These are phyloP conservation scores for Saitozyma podzolica DNA, from an alignment of 768 basidiomycete genomes.

Conservation along the genomic window DNA sequence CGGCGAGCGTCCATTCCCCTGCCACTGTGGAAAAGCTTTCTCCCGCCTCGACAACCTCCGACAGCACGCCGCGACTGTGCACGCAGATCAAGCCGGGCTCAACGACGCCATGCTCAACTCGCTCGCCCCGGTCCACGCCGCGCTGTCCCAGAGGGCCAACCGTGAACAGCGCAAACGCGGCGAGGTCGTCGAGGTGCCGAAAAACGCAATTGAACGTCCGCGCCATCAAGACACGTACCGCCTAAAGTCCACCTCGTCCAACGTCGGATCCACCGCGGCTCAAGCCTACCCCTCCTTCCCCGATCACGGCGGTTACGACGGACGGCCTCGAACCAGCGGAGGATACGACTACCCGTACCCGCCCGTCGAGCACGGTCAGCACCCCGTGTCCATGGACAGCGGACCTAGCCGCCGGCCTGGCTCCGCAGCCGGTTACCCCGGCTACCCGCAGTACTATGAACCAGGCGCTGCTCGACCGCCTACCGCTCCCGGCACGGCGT, in stretches of 20 bases:
- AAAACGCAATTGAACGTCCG: conserved; percentile 44
- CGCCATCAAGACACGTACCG: conserved; percentile 25
- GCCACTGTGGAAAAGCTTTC: conserved; percentile 93
- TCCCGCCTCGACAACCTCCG: conserved; percentile 94
- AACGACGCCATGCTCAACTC: conserved; percentile 50
- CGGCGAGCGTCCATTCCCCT: conserved; percentile 92
- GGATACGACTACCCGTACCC: conserved; percentile 37
- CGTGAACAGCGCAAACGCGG: conserved; percentile 49
- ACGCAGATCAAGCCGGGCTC: conserved; percentile 70
- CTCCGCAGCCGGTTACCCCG: conserved; percentile 29
- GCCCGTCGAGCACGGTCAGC: conserved; percentile 4
- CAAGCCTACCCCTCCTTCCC: conserved; percentile 16
- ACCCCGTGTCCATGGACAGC: conserved; percentile 17
- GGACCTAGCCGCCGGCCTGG: conserved; percentile 36
- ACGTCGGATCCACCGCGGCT: conserved; percentile 12
- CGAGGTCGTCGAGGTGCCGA: conserved; percentile 50
- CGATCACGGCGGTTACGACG: not conserved
- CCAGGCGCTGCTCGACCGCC: conserved; percentile 14
- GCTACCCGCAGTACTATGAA: conserved; percentile 30
- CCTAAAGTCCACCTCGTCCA: not conserved
- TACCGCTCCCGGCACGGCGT: conserved; percentile 26
- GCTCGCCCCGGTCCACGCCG: conserved; percentile 48
- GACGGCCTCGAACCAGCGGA: conserved; percentile 31
- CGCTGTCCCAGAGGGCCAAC: conserved; percentile 46
- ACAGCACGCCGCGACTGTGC: conserved; percentile 95